Evolutionary conservation across 1,284 basidiomycete species (phyloP), one percentile per base, ranked within the genome.

Genomic region (Leccinum solheimii): DNA sequence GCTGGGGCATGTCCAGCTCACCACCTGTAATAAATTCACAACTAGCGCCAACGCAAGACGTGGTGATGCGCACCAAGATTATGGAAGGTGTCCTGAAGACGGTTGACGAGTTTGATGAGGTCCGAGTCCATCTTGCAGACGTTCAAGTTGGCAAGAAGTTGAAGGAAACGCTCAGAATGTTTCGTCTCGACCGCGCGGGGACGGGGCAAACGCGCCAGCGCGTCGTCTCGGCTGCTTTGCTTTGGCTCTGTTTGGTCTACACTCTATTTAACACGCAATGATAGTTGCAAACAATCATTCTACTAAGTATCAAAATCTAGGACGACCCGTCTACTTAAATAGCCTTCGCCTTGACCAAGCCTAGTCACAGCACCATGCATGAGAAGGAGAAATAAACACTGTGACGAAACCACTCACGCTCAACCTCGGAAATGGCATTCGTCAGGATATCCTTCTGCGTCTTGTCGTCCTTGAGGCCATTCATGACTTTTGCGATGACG

Each of bases 91-190:
- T 92, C 91, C 79, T 98, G 97, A 54, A 99, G 89, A 80, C 91
- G 92, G 81, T 98, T 98, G 58, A 98, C 97, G 26, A 98, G 86
- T 69, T 91, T 89, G 71, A 98, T 99, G 68, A 98, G 87, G 77
- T 98, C 95, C 57, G 90, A 86, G 77, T 97, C 94, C 94, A 96
- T 94, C 66, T 68, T 83, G 63, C 11, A 45, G 75, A 75, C 60
- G 55, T 57, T 63, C 45, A 21, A 34, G 56, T 58, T 57, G 68
- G 52, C 27, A 52, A 54, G 62, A 62, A 56, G 23, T 23, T 23
- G 55, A 60, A 7, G 6, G 9, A 5, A 58, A 34, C 10, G 40
- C 13, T 57, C 63, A 45, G 5, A 40, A 5, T 43, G 40, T 14
- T 14, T 36, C n/a, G 48, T 58, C 50, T 62, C 51, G 53, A 55